phyloP scores from a whole-genome alignment of 78 protist species.

The Protostelium mycophagum region DNA sequence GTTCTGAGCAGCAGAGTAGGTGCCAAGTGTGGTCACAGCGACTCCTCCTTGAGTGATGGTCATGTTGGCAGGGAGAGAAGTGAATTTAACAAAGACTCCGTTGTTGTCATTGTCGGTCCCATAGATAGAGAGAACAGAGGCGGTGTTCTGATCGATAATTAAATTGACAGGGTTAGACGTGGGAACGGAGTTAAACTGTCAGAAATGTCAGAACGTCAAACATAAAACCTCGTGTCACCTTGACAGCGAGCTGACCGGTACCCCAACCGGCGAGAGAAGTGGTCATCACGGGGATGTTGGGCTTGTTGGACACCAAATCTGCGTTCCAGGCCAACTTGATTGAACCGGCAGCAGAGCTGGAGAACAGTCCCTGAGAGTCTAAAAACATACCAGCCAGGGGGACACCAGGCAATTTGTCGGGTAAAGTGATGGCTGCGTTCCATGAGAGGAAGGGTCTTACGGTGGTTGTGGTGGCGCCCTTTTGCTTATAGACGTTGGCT shows the following conservation, averaged over 20 bases:
- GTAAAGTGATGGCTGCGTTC: neutral
- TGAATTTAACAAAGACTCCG: neutral
- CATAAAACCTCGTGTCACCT: too few relatives aligned
- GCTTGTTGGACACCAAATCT: neutral
- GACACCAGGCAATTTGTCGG: neutral
- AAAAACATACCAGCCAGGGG: neutral
- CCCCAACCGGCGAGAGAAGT: neutral
- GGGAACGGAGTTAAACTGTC: neutral
- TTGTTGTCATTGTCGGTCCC: neutral
- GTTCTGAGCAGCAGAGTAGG: neutral
- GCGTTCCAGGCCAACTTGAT: neutral
- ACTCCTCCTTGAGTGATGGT: neutral
- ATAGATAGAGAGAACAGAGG: neutral
- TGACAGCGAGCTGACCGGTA: neutral
- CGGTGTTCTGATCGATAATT: neutral
- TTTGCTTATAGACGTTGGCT: neutral
- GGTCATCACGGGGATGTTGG: neutral
- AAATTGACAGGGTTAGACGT: neutral
- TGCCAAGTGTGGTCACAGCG: neutral
- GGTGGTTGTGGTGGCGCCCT: neutral
- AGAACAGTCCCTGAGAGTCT: neutral
- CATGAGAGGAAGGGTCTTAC: neutral
- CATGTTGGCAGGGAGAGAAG: neutral
- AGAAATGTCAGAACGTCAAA: too few relatives aligned
- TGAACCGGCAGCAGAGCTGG: neutral